Conservation (phyloP, 805 yeast species). For the Nakazawaea siamensis region DNA sequence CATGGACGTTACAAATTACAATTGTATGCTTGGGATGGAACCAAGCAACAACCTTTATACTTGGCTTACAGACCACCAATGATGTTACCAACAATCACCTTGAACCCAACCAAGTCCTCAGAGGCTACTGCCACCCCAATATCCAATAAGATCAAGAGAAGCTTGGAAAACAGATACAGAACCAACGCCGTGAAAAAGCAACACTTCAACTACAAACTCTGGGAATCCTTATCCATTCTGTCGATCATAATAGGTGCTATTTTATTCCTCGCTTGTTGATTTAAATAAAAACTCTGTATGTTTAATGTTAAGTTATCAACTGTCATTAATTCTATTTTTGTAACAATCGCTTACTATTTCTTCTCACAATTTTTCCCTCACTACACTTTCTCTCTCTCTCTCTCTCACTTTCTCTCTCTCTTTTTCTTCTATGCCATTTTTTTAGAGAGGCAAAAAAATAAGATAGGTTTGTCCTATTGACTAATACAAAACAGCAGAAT, state of each 20-base stretch:
- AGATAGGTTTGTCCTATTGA: too few relatives aligned
- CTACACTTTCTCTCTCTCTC: too few relatives aligned
- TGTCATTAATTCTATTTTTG: too few relatives aligned
- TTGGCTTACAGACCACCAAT: slow-evolving; percentile 89
- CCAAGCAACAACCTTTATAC: slow-evolving; percentile 78
- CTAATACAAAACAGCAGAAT: not conserved
- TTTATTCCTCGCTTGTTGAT: slow-evolving; percentile 7
- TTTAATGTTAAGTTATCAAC: too few relatives aligned
- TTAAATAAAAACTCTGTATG: too few relatives aligned
- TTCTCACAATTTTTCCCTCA: too few relatives aligned
- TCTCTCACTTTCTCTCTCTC: too few relatives aligned
- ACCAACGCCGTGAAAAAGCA: slow-evolving; percentile 57
- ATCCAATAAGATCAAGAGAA: slow-evolving; percentile 45
- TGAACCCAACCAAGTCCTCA: slow-evolving; percentile 68
- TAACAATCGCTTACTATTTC: too few relatives aligned
- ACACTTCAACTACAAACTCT: slow-evolving; percentile 32
- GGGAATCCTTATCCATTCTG: slow-evolving; percentile 52
- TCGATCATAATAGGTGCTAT: slow-evolving; percentile 23
- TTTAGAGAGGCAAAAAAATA: not conserved
- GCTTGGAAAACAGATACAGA: slow-evolving; percentile 70
- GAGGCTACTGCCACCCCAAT: slow-evolving; percentile 25
- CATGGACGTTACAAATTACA: slow-evolving; percentile 77
- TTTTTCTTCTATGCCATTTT: not conserved
- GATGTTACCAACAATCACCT: slow-evolving; percentile 89
- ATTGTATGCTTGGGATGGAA: slow-evolving; percentile 71